phyloP scores from a whole-genome alignment of 805 yeast genomes.

The Saitoella complicata region DNA sequence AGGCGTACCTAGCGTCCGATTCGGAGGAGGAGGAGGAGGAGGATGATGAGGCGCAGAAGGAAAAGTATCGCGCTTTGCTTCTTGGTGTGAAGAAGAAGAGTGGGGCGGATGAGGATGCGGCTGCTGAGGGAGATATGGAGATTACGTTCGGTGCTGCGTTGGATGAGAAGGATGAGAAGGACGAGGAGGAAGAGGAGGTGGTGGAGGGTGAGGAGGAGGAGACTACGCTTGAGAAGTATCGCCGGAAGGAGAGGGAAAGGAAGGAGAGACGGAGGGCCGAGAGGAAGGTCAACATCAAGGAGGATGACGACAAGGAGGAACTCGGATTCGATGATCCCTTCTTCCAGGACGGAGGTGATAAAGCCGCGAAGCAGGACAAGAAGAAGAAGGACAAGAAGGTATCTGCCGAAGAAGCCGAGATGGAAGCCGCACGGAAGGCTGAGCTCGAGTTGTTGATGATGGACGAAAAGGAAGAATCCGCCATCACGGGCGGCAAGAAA shows the following conservation, averaged over 20 bases:
- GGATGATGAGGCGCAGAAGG: conserved; percentile 22
- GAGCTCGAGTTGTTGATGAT: conserved; percentile 60
- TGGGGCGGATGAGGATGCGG: conserved; percentile 23
- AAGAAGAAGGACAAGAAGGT: conserved; percentile 13
- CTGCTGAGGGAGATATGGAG: conserved; percentile 73
- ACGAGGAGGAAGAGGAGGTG: conserved; percentile 18
- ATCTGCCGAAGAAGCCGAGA: conserved; percentile 15
- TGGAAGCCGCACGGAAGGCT: conserved; percentile 32
- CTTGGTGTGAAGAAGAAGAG: conserved; percentile 20
- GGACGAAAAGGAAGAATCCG: conserved; percentile 33
- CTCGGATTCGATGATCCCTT: conserved; percentile 15
- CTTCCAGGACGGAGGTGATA: conserved; percentile 15
- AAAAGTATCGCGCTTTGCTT: conserved; percentile 43
- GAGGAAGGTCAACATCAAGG: conserved; percentile 52
- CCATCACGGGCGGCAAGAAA: conserved; percentile 19
- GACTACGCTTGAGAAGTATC: conserved; percentile 61
- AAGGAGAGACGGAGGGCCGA: conserved; percentile 33
- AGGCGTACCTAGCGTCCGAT: conserved; percentile 71
- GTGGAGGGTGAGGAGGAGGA: conserved; percentile 36
- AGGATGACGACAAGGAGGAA: conserved; percentile 31
- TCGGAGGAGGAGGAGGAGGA: conserved; percentile 38
- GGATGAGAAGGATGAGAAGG: conserved; percentile 26
- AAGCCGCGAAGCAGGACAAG: conserved; percentile 15
- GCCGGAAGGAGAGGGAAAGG: conserved; percentile 84
- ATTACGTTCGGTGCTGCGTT: conserved; percentile 88